Percentiles rank a stretch among this genome's conserved stretches.
Evolutionary conservation across 1,139 yeast species (phyloP).

Genomic region (Yamadazyma mexicana): DNA sequence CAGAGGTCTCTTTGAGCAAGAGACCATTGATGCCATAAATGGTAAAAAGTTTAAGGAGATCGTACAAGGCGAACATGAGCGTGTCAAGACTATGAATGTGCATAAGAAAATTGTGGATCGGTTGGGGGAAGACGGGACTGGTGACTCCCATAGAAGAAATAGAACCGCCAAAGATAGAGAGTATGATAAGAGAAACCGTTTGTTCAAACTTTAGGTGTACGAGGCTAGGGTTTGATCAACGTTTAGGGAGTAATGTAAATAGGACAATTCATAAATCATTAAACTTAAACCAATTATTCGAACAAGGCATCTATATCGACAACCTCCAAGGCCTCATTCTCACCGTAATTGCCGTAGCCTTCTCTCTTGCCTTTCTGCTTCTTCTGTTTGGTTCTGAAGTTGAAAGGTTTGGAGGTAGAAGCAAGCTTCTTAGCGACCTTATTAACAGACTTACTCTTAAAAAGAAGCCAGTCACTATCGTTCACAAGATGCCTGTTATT

Average conservation of each 20-base stretch:
- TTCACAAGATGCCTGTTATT: slow-evolving; percentile 14
- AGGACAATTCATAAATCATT: neutral
- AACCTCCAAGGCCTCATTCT: slow-evolving; percentile 28
- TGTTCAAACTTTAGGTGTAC: slow-evolving; percentile 33
- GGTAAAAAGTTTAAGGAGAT: slow-evolving; percentile 25
- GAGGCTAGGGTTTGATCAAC: neutral
- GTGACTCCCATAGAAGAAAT: slow-evolving; percentile 33
- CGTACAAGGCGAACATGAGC: slow-evolving; percentile 29
- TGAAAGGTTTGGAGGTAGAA: slow-evolving; percentile 10
- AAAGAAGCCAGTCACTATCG: slow-evolving; percentile 20
- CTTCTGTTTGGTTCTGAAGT: slow-evolving; percentile 15
- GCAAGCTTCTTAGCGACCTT: slow-evolving; percentile 20
- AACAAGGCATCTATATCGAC: slow-evolving; percentile 35
- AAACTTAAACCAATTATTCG: neutral
- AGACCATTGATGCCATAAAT: slow-evolving; percentile 32
- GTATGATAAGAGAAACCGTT: slow-evolving; percentile 38
- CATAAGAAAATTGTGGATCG: slow-evolving; percentile 32
- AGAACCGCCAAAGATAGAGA: slow-evolving; percentile 50
- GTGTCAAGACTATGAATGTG: slow-evolving; percentile 31
- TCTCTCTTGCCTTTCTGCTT: slow-evolving; percentile 13
- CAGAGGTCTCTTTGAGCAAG: slow-evolving; percentile 38
- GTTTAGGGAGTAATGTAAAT: neutral
- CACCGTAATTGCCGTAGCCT: slow-evolving; percentile 24
- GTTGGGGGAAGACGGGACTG: slow-evolving; percentile 44
- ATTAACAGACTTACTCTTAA: slow-evolving; percentile 14